Evolutionary conservation across 2,329 filamentous ascomycete species (phyloP).

Genomic region (Aureobasidium melanogenum): DNA sequence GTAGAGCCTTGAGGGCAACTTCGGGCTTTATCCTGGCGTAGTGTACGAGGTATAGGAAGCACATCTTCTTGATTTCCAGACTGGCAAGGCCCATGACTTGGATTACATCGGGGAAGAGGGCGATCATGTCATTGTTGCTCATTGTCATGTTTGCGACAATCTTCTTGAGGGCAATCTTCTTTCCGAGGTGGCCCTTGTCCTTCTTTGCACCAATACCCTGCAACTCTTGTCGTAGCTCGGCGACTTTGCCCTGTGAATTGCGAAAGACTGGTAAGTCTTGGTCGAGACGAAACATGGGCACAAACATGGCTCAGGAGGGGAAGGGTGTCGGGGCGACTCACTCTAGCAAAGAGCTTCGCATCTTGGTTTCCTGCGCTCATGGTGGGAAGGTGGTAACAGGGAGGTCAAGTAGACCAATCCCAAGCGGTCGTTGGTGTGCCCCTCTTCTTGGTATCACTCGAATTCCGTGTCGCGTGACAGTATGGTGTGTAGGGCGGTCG

Average conservation of each 20-base stretch:
- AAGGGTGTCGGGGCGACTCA: constrained; percentile 42
- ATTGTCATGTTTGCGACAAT: constrained; percentile 99
- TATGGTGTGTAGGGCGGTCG: neutral
- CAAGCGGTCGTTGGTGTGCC: constrained; percentile 9
- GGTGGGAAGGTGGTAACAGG: constrained; percentile 20
- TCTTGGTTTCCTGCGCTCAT: constrained; percentile 73
- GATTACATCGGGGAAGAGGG: constrained; percentile 90
- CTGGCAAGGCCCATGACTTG: constrained; percentile 90
- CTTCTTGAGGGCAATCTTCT: constrained; percentile 98
- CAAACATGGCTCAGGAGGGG: constrained; percentile 27
- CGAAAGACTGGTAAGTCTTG: constrained; percentile 40
- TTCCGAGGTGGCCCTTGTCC: constrained; percentile 89
- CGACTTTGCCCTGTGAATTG: constrained; percentile 84
- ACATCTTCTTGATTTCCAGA: constrained; percentile 99
- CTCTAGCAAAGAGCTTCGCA: constrained; percentile 98
- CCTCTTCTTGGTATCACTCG: constrained; percentile 6
- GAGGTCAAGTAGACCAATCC: constrained; percentile 19
- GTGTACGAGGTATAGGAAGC: constrained; percentile 94
- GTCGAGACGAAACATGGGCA: constrained; percentile 27
- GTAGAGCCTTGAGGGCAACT: constrained; percentile 84
- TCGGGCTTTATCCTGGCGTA: constrained; percentile 93
- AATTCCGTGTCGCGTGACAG: neutral
- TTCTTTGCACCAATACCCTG: constrained; percentile 73
- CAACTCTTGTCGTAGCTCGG: constrained; percentile 89
- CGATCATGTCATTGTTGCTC: constrained; percentile 99